Base-by-base conservation (phyloP, 176 grass and related monocot species). In the Triticum turgidum region DNA sequence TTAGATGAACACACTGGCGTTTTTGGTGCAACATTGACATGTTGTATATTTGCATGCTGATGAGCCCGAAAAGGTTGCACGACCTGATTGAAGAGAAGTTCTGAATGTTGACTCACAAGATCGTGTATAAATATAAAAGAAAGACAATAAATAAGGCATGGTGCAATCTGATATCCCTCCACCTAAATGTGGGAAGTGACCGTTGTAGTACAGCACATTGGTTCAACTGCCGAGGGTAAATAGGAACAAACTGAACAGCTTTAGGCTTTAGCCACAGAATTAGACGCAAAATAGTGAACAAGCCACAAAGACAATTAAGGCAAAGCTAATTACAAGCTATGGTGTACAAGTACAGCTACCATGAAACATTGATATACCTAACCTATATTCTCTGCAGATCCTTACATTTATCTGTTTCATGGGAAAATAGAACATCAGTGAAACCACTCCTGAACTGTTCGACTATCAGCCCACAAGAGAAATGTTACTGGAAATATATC, bases 21-120 rank as follows among this genome's bases (percentile, higher is more conserved):
- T 41, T 85, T 88, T 71, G 71, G 77, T 44, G 70, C 39, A 85
- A 78, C 24, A 91, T 32, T 15, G 5, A 11, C 18, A 59, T 34
- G 71, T 29, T 72, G 86, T 44, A 62, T 39, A 77, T 80, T 82
- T 44, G 64, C 25, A 73, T 82, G 77, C 18, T 70, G 86, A 85
- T 76, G 82, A 78, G 18, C 71, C 25, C 54, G 78, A 42, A 77
- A 70, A 64, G 71, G 86, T 72, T 91, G 86, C 67, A 82, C 20
- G 17, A 82, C 82, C 90, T 88, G 65, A 33, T 77, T 34, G 7
- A 88, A 65, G 81, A 76, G 62, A 85, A 71, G 37, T 34, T 39
- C 63, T 63, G 3, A 70, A 56, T 78, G n/a, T 64, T 62, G 42
- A 77, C 61, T 38, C 24, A 11, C 18, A 80, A 61, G 47, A 9